These are phyloP conservation scores for Anacardium occidentale DNA, from an alignment of 345 rosid species.

Conservation along the genomic window DNA sequence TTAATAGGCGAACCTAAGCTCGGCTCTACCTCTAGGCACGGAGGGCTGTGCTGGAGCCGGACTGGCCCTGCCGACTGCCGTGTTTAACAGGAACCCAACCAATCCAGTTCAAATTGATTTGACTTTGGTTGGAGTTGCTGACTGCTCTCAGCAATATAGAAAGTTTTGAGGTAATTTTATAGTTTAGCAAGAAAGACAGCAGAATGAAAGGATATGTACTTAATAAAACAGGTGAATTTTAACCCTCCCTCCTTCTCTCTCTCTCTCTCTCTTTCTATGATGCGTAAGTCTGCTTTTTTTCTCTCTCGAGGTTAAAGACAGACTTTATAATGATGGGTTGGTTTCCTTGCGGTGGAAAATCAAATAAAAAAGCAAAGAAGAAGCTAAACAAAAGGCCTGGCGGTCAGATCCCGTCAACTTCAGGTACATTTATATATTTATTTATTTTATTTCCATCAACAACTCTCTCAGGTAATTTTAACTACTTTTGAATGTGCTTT, in stretches of 20 bases:
- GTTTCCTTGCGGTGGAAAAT: constrained; percentile 47
- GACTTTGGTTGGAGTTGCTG: too few species aligned
- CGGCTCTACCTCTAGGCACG: too few species aligned
- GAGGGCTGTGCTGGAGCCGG: too few species aligned
- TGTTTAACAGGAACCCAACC: too few species aligned
- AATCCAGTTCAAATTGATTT: too few species aligned
- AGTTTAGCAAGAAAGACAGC: constrained; percentile 10
- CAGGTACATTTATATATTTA: constrained; percentile 30
- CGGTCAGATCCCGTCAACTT: constrained; percentile 57
- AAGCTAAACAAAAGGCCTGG: constrained; percentile 27
- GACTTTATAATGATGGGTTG: constrained; percentile 37
- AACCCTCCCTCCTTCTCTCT: not conserved
- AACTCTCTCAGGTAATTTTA: not conserved
- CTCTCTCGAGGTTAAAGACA: constrained; percentile 9
- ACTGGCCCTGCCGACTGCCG: too few species aligned
- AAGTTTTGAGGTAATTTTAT: not conserved
- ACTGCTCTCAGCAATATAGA: too few species aligned
- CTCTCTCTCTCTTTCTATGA: not conserved
- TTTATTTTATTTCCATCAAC: too few species aligned
- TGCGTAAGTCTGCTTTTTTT: constrained; percentile 19
- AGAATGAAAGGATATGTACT: constrained; percentile 4
- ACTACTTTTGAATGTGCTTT: not conserved
- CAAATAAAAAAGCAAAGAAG: constrained; percentile 34
- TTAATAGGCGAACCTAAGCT: too few species aligned
- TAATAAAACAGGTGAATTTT: not conserved